Evolutionary conservation across 2,329 filamentous ascomycete genomes (phyloP), one percentile per base, ranked within the genome.

Genomic region (Epichloe sibirici): DNA sequence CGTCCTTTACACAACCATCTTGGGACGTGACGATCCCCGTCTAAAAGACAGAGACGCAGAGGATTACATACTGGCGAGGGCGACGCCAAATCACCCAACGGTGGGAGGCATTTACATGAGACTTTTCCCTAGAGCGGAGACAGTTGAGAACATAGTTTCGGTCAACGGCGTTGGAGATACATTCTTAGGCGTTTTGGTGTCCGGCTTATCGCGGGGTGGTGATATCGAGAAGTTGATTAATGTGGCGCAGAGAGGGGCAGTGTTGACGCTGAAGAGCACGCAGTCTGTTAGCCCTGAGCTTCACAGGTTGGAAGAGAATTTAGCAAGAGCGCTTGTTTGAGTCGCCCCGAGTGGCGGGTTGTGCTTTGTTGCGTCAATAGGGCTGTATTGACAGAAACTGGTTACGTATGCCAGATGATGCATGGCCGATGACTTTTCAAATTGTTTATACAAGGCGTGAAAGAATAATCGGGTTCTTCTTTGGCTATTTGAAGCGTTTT

Each of bases 161-260:
- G 91, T 97, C 9, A 97, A 97, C 65, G 93, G 91, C 0, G 90
- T 89, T 2, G 93, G 93, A 0, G 93, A 98, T 68, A 96, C 93
- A 0, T 90, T 97, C 65, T 74, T 94, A 8, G 93, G 91, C 0
- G 85, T 90, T 13, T 60, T 96, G 52, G 73, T 95, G n/a, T 85
- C 89, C 1, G 88, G 87, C 0, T 65, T 97, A 58, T 82, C 83
- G 0, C 78, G 75, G 61, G 77, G 77, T 0, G 76, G 74, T 3
- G 70, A 69, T 55, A 64, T 79, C 54, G 69, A 82, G 62, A 76
- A 84, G 46, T 66, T 93, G 51, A 74, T 98, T n/a, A 74, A 82
- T 53, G 69, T 93, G 38, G 91, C 90, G 34, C 93, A 97, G 70
- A 77, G 76, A 62, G 91, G 86, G 3, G 90, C 90, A 3, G 79